phyloP scores from a whole-genome alignment of 495 filamentous ascomycete genomes.

The Elasticomyces elasticus region DNA sequence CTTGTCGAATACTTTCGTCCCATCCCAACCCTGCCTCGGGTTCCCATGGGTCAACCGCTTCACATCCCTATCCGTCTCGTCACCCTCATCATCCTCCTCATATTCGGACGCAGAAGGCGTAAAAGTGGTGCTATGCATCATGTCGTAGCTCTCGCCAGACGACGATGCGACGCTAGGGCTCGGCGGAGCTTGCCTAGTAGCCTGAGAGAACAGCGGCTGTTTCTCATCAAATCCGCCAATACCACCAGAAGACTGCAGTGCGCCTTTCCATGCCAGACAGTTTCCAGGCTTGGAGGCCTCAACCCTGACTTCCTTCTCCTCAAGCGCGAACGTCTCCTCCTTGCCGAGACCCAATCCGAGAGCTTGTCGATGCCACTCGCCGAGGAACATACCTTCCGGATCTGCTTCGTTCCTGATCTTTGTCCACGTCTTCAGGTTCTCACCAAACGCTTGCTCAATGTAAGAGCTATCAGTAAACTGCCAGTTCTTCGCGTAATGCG shows the following conservation, averaged over 20 bases:
- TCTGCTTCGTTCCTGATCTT: constrained; percentile 64
- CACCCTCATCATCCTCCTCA: constrained; percentile 11
- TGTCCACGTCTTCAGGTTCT: constrained; percentile 53
- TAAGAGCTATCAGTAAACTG: constrained; percentile 46
- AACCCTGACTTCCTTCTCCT: constrained; percentile 36
- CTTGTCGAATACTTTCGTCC: constrained; percentile 27
- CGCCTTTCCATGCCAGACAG: constrained; percentile 9
- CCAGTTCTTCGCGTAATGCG: constrained; percentile 99
- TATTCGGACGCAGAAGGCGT: constrained; percentile 6
- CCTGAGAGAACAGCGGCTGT: not conserved
- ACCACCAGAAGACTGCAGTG: constrained; percentile 5
- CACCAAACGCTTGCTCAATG: constrained; percentile 46
- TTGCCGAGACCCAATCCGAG: constrained; percentile 41
- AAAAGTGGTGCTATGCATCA: constrained; percentile 34
- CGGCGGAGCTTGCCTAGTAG: not conserved
- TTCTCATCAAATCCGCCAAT: constrained; percentile 7
- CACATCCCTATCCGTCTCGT: constrained; percentile 3
- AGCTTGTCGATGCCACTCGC: constrained; percentile 72
- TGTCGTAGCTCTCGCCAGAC: constrained; percentile 58
- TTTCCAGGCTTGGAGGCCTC: constrained; percentile 14
- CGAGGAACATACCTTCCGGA: constrained; percentile 82
- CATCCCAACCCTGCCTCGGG: constrained; percentile 10
- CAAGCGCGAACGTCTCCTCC: constrained; percentile 31
- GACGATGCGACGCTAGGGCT: constrained; percentile 34
- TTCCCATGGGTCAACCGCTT: constrained; percentile 3